Evolutionary conservation across 176 grass and related monocot species (phyloP), one percentile per base, ranked within the genome.

Genomic region (Saccharum spontaneum): DNA sequence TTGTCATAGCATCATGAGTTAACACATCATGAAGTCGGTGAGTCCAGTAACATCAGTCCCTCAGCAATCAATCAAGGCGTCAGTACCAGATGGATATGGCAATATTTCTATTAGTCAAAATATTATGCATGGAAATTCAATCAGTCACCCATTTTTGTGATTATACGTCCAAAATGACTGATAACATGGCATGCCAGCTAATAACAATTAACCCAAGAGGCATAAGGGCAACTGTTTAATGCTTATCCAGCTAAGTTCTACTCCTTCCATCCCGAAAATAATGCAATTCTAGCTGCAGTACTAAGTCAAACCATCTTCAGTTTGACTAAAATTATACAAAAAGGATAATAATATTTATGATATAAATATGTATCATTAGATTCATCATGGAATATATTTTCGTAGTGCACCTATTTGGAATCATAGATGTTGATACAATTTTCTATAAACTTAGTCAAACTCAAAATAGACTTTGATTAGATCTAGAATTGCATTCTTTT

Each of bases 61-160:
- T 39, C 36, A 79, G 67, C 49, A 79, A 66, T 84, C 43, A 83
- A 71, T 54, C 30, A 11, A 61, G 10, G 40, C 84, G 37, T 66
- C 43, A 48, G 8, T 79, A 55, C n/a, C 24, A 8, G 23, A 15
- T 15, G 14, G 26, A 89, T 60, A 68, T 74, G 24, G 13, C 24
- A 66, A 67, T 54, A 15, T 28, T 45, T 45, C 54, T 64, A 62
- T 6, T 67, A 75, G 60, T 60, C 46, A 80, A 75, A 75, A 75
- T 30, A n/a, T 74, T 79, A 37, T 46, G 34, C 24, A 17, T 73
- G 45, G 20, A 44, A 68, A 37, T 60, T 73, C 54, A 78, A 31
- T 39, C 31, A 36, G 54, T 22, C 52, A 41, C 23, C 34, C 18
- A 66, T 26, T 10, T 66, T 40, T 79, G 67, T 41, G 23, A 78